phyloP scores from a whole-genome alignment of 441 rosid species.

The Mallotus japonicus region DNA sequence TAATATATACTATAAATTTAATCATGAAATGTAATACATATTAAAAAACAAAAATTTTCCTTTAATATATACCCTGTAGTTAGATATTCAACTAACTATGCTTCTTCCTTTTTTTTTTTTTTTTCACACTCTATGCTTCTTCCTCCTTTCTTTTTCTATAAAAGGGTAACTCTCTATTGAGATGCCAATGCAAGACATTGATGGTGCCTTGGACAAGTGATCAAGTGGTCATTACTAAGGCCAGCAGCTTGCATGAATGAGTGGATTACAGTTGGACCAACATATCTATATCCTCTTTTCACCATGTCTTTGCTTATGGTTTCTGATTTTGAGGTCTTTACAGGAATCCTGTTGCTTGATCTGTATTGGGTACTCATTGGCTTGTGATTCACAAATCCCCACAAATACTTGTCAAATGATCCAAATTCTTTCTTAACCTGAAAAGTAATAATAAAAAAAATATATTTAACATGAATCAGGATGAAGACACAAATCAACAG shows the following conservation, averaged over 20 bases:
- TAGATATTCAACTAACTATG: slow-evolving; percentile 9
- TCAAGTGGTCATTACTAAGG: slow-evolving; percentile 64
- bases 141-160: slow-evolving; percentile 17
- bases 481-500: neutral
- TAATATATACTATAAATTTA: no score
- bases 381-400: slow-evolving; percentile 65
- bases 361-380: slow-evolving; percentile 50
- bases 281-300: slow-evolving; percentile 62
- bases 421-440: slow-evolving; percentile 62
- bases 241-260: slow-evolving; percentile 92
- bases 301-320: slow-evolving; percentile 83
- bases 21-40: no score
- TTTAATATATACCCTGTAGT: neutral
- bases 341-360: slow-evolving; percentile 59
- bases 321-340: slow-evolving; percentile 74
- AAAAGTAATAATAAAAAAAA: neutral
- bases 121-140: neutral
- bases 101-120: neutral
- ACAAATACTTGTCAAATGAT: slow-evolving; percentile 59
- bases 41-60: no score
- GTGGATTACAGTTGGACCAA: slow-evolving; percentile 71
- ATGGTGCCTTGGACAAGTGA: slow-evolving; percentile 62
- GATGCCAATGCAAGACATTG: slow-evolving; percentile 38
- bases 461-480: neutral
- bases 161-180: slow-evolving; percentile 5